A percentile compares a stretch with the other conserved stretches of the same genome.
These are phyloP conservation scores for Carallia pectinifolia DNA, from an alignment of 345 rosid genomes.

Conservation along the genomic window DNA sequence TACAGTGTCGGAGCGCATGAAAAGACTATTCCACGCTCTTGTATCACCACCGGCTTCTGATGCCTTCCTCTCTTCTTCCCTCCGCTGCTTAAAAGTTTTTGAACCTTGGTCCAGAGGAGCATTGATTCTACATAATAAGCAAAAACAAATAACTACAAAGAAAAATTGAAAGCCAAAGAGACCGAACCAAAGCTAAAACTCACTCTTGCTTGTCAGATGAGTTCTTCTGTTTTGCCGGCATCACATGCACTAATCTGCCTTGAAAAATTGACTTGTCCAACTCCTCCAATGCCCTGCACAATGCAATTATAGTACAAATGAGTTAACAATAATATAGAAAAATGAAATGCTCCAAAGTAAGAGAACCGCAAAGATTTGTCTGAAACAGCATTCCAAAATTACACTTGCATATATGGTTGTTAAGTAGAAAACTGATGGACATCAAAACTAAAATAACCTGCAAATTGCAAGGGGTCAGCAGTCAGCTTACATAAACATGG, in stretches of 20 bases:
- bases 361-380: not conserved
- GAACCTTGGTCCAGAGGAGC: slow-evolving; percentile 33
- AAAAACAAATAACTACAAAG: not conserved
- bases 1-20: slow-evolving; percentile 91
- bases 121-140: slow-evolving; percentile 30
- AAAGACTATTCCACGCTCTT: slow-evolving; percentile 91
- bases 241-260: slow-evolving; percentile 84
- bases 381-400: not conserved
- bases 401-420: not conserved
- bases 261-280: slow-evolving; percentile 80
- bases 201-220: slow-evolving; percentile 55
- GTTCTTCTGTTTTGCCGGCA: slow-evolving; percentile 63
- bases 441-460: no score
- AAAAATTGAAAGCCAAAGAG: slow-evolving; percentile 8
- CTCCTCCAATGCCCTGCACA: slow-evolving; percentile 71
- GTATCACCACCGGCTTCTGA: slow-evolving; percentile 88
- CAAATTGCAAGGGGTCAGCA: no score
- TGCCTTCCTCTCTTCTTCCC: slow-evolving; percentile 81
- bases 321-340: not conserved
- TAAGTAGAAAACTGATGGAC: no score
- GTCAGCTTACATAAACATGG: no score
- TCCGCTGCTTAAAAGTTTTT: slow-evolving; percentile 71
- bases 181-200: slow-evolving; percentile 18
- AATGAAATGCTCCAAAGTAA: not conserved
- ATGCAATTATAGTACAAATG: slow-evolving; percentile 1